A percentile compares a stretch with the other conserved stretches of the same genome.
phyloP scores from a whole-genome alignment of 1,139 yeast species.

The Diutina pseudorugosa region DNA sequence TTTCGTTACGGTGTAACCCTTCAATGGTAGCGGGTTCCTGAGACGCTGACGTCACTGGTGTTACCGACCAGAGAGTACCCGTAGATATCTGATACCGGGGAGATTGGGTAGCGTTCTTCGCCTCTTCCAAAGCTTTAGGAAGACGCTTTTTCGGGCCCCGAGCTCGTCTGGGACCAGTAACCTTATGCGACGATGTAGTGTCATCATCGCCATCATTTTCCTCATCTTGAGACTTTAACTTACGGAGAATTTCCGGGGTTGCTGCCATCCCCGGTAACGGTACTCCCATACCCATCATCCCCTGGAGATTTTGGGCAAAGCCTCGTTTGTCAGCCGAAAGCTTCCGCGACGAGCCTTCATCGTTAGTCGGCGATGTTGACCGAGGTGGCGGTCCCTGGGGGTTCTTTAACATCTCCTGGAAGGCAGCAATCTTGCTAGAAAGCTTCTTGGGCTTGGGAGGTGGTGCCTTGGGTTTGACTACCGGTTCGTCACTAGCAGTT shows the following conservation, averaged over 20 bases:
- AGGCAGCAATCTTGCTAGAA: conserved; percentile 67
- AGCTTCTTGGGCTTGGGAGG: conserved; percentile 69
- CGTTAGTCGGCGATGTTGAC: conserved; percentile 9
- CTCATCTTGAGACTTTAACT: conserved; percentile 5
- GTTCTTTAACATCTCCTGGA: conserved; percentile 54
- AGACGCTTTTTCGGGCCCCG: conserved; percentile 68
- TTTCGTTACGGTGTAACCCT: not conserved
- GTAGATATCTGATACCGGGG: not conserved
- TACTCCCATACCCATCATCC: conserved; percentile 40
- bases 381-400: conserved; percentile 6
- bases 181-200: conserved; percentile 6
- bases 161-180: conserved; percentile 27
- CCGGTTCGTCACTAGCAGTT: not conserved
- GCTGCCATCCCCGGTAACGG: conserved; percentile 55
- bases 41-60: not conserved
- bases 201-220: conserved; percentile 7
- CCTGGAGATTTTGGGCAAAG: conserved; percentile 45
- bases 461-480: conserved; percentile 22
- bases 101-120: conserved; percentile 16
- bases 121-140: conserved; percentile 47
- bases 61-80: not conserved
- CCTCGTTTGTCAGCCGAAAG: conserved; percentile 25
- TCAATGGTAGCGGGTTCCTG: not conserved
- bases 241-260: conserved; percentile 19
- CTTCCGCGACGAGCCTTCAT: conserved; percentile 8